Conservation (phyloP, 2,329 filamentous ascomycete species). For the Pestalotiopsis sp. region DNA sequence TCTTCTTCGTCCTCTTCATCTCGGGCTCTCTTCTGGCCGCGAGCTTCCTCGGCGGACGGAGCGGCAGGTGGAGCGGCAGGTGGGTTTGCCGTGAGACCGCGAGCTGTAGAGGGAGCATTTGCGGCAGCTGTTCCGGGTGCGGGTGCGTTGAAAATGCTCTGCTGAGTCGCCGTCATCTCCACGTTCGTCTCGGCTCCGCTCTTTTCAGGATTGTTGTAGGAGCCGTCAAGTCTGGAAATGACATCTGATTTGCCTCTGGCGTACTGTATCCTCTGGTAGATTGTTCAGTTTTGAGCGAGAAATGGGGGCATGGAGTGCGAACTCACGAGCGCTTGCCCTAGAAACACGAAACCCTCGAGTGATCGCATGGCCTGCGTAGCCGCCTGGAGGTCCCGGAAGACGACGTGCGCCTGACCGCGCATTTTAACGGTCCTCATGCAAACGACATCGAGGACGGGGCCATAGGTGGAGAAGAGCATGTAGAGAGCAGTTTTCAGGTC, state of each 20-base stretch:
- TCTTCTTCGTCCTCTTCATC: slow-evolving; percentile 69
- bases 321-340: slow-evolving; percentile 82
- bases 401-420: slow-evolving; percentile 93
- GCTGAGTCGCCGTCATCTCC: slow-evolving; percentile 73
- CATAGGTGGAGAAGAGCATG: slow-evolving; percentile 92
- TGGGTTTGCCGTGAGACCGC: slow-evolving; percentile 50
- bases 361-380: slow-evolving; percentile 92
- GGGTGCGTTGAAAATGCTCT: slow-evolving; percentile 77
- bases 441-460: slow-evolving; percentile 88
- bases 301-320: not conserved
- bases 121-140: slow-evolving; percentile 51
- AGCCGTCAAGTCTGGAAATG: slow-evolving; percentile 89
- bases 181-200: slow-evolving; percentile 50
- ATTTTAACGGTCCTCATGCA: slow-evolving; percentile 88
- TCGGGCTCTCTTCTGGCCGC: slow-evolving; percentile 71
- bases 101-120: slow-evolving; percentile 36
- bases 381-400: slow-evolving; percentile 87
- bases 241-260: slow-evolving; percentile 87
- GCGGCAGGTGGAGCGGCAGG: slow-evolving; percentile 46
- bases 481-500: slow-evolving; percentile 88
- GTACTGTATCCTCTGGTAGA: slow-evolving; percentile 79
- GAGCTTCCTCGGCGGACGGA: slow-evolving; percentile 56
- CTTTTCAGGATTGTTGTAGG: slow-evolving; percentile 71
- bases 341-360: slow-evolving; percentile 82
- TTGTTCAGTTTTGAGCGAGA: not conserved